Conservation (phyloP, 1,139 yeast species). For the Candida glucosophila region DNA sequence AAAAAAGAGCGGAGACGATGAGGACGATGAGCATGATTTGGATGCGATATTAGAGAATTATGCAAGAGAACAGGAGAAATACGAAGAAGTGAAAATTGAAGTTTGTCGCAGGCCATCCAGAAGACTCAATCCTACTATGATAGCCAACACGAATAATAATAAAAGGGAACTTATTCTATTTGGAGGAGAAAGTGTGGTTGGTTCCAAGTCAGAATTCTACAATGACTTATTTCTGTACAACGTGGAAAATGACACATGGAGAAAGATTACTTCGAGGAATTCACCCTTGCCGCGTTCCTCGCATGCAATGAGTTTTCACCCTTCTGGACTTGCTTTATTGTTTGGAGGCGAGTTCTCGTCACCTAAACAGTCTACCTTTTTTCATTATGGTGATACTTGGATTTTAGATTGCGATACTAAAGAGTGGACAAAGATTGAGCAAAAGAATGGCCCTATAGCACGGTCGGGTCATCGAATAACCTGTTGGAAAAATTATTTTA, state of each 20-base stretch:
- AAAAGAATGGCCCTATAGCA: constrained; percentile 64
- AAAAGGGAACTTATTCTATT: constrained; percentile 72
- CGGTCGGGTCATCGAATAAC: constrained; percentile 91
- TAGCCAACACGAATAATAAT: constrained; percentile 69
- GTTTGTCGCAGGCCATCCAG: constrained; percentile 51
- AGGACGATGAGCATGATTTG: constrained; percentile 81
- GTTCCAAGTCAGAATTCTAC: constrained; percentile 58
- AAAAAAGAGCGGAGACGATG: constrained; percentile 65
- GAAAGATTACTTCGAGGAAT: constrained; percentile 69
- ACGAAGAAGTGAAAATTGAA: constrained; percentile 62
- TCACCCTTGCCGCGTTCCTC: constrained; percentile 90
- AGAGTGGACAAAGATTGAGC: constrained; percentile 86
- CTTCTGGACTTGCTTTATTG: constrained; percentile 74
- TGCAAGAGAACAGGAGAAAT: constrained; percentile 71
- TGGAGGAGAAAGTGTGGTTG: constrained; percentile 76
- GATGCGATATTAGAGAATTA: constrained; percentile 76
- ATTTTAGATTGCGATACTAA: constrained; percentile 72
- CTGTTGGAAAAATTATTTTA: constrained; percentile 82
- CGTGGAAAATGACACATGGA: constrained; percentile 77
- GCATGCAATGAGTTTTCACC: constrained; percentile 90
- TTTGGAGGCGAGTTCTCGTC: constrained; percentile 98
- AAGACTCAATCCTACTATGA: constrained; percentile 67
- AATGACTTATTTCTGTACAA: constrained; percentile 74
- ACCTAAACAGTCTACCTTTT: constrained; percentile 91
- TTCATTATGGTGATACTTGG: constrained; percentile 97